Conservation (phyloP, 495 filamentous ascomycete species). For the Lasiosphaeriaceae sp. region DNA sequence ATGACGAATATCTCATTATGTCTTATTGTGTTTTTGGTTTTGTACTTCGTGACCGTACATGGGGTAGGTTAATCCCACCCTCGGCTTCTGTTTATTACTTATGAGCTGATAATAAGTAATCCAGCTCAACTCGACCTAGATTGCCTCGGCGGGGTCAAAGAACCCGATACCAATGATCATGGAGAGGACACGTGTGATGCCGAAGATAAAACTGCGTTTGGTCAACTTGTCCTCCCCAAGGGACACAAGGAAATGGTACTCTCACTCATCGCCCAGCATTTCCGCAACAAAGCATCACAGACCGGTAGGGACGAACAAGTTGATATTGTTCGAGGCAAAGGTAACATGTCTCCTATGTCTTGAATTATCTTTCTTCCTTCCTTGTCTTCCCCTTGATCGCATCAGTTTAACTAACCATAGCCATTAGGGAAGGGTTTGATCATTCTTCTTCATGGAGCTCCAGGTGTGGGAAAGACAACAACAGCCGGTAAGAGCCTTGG, state of each 20-base stretch:
- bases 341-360: slow-evolving; percentile 37
- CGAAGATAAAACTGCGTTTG: slow-evolving; percentile 30
- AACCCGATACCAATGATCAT: not conserved
- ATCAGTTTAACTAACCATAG: too few species aligned
- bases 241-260: slow-evolving; percentile 33
- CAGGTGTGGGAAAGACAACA: slow-evolving; percentile 44
- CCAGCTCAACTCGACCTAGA: not conserved
- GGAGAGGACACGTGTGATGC: slow-evolving; percentile 3
- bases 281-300: slow-evolving; percentile 30
- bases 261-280: slow-evolving; percentile 38
- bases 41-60: slow-evolving; percentile 39
- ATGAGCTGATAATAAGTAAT: too few species aligned
- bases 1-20: slow-evolving; percentile 39
- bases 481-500: slow-evolving; percentile 41
- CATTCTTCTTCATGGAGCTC: slow-evolving; percentile 43
- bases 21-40: slow-evolving; percentile 41
- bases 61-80: slow-evolving; percentile 38
- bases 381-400: too few species aligned
- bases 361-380: not conserved
- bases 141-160: not conserved
- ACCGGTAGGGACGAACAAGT: slow-evolving; percentile 22
- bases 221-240: slow-evolving; percentile 31
- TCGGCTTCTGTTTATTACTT: too few species aligned
- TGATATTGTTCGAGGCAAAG: slow-evolving; percentile 42
- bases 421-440: slow-evolving; percentile 44